These are phyloP conservation scores for Chlorella sp. DNA, from an alignment of 139 green algal species.

Conservation along the genomic window DNA sequence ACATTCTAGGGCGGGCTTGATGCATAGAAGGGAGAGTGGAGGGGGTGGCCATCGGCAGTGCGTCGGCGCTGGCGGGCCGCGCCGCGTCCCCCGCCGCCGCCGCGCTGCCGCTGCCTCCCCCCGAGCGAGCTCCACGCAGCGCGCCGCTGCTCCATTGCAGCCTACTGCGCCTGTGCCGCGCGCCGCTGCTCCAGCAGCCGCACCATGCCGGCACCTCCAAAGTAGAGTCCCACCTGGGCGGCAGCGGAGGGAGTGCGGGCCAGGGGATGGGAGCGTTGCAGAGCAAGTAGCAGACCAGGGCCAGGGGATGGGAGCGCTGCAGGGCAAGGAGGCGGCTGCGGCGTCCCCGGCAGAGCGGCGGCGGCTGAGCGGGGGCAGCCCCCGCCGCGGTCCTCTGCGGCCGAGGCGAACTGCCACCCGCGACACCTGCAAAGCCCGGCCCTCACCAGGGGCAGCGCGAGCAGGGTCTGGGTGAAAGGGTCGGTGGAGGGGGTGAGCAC, in stretches of 20 bases:
- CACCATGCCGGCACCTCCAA: slow-evolving; percentile 87
- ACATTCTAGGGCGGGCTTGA: too few relatives aligned
- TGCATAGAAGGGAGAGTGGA: neutral
- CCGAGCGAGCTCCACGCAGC: neutral
- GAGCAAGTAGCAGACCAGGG: too few relatives aligned
- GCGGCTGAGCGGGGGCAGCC: too few relatives aligned
- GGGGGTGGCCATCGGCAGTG: neutral
- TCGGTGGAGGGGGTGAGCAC: slow-evolving; percentile 98
- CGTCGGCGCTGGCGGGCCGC: neutral
- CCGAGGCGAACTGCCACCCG: too few relatives aligned
- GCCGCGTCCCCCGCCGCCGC: neutral
- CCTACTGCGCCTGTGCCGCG: too few relatives aligned
- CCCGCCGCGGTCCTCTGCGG: too few relatives aligned
- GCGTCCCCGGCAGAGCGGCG: too few relatives aligned
- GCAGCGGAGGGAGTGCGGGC: too few relatives aligned
- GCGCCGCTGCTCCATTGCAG: neutral
- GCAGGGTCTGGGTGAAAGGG: slow-evolving; percentile 96
- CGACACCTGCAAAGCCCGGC: too few relatives aligned
- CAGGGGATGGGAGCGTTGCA: too few relatives aligned
- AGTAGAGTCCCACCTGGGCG: slow-evolving; percentile 93
- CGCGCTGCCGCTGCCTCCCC: neutral
- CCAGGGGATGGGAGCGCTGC: too few relatives aligned
- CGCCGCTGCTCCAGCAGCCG: slow-evolving; percentile 66
- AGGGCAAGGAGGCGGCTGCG: too few relatives aligned
- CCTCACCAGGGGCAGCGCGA: slow-evolving; percentile 95